These are phyloP conservation scores for Colletotrichum shisoi DNA, from an alignment of 2,329 filamentous ascomycete species.

Conservation along the genomic window DNA sequence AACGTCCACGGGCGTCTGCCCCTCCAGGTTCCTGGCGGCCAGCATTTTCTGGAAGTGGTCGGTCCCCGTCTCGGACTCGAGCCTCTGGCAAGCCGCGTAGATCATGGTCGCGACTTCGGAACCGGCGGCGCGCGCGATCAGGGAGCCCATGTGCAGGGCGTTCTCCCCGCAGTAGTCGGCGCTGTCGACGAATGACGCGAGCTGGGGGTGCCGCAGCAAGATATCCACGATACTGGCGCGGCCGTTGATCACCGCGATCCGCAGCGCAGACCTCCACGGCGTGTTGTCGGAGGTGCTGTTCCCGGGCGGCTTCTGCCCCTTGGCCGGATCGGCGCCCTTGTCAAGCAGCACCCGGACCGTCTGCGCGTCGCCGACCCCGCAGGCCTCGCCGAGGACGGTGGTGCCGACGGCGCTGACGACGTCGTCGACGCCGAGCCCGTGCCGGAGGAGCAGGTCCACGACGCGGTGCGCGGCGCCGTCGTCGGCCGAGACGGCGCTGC, in stretches of 20 bases:
- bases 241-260: constrained; percentile 16
- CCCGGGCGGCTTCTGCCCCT: constrained; percentile 28
- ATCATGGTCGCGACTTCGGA: constrained; percentile 25
- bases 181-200: constrained; percentile 37
- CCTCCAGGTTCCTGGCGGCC: constrained; percentile 3
- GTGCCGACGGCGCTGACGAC: constrained; percentile 33
- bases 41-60: constrained; percentile 40
- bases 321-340: constrained; percentile 41
- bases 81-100: constrained; percentile 33
- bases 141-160: constrained; percentile 22
- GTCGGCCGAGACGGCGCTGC: constrained; percentile 25
- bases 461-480: constrained; percentile 26
- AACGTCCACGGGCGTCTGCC: constrained; percentile 35
- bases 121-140: neutral
- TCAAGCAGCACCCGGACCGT: constrained; percentile 41
- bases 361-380: constrained; percentile 29
- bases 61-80: constrained; percentile 36
- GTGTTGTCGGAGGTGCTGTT: neutral
- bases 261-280: constrained; percentile 40
- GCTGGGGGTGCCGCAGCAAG: constrained; percentile 37
- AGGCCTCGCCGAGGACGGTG: constrained; percentile 40
- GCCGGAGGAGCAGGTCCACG: constrained; percentile 38
- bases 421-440: constrained; percentile 41
- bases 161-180: constrained; percentile 39
- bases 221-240: constrained; percentile 33